Conservation (phyloP, 2,329 filamentous ascomycete species). For the Zymoseptoria passerinii region DNA sequence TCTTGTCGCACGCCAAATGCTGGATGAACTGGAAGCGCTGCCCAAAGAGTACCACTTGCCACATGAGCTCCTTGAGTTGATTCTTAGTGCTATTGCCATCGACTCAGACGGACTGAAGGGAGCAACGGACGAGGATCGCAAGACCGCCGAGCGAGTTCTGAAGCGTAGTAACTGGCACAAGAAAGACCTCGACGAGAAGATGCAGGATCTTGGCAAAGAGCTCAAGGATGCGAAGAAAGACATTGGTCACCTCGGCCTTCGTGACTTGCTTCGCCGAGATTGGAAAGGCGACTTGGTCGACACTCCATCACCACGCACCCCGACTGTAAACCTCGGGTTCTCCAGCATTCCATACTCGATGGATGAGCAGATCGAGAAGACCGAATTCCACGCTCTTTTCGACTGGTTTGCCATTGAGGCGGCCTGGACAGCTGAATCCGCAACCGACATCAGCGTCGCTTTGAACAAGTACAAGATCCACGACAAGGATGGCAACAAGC, state of each 20-base stretch:
- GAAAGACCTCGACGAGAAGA: constrained; percentile 34
- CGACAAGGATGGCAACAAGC: constrained; percentile 33
- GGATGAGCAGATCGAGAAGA: constrained; percentile 40
- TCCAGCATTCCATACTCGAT: constrained; percentile 40
- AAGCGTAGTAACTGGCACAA: constrained; percentile 37
- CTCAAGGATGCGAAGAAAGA: constrained; percentile 38
- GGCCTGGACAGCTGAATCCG: constrained; percentile 40
- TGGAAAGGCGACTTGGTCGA: constrained; percentile 44
- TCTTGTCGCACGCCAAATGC: constrained; percentile 40
- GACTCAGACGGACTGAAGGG: constrained; percentile 37
- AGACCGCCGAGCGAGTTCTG: constrained; percentile 34
- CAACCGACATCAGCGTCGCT: constrained; percentile 38
- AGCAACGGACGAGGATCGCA: constrained; percentile 33
- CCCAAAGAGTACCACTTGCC: constrained; percentile 41
- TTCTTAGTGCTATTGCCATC: constrained; percentile 41
- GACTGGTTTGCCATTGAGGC: constrained; percentile 44
- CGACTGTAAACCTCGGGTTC: constrained; percentile 41
- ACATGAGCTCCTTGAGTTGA: constrained; percentile 42
- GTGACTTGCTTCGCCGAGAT: constrained; percentile 40
- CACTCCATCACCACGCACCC: constrained; percentile 39
- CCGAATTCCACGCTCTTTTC: constrained; percentile 40
- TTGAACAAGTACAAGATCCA: constrained; percentile 41
- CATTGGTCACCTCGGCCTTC: constrained; percentile 34
- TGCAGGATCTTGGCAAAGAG: constrained; percentile 35
- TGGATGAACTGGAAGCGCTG: constrained; percentile 38